phyloP scores from a whole-genome alignment of 371 early-diverging fungal genomes.

The Umbelopsis sp. region DNA sequence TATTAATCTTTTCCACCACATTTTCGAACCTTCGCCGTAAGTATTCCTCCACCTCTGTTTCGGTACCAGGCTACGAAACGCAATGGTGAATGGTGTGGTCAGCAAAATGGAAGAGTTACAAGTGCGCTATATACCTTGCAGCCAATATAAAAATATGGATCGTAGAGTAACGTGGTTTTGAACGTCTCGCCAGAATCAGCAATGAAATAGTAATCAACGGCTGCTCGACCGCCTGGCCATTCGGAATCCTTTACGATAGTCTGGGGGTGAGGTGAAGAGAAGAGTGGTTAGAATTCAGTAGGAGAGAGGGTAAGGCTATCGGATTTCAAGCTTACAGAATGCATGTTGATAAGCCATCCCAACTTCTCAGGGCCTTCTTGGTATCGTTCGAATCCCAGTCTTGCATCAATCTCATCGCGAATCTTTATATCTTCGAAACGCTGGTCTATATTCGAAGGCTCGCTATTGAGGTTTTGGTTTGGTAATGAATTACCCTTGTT shows the following conservation, averaged over 20 bases:
- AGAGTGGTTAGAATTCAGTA: not conserved
- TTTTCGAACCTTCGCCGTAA: conserved; percentile 76
- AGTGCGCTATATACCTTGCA: conserved; percentile 69
- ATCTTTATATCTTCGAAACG: conserved; percentile 42
- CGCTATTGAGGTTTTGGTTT: conserved; percentile 23
- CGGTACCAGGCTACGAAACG: conserved; percentile 61
- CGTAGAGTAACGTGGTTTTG: conserved; percentile 82
- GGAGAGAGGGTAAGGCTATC: not conserved
- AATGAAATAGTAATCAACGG: conserved; percentile 91
- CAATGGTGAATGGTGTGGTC: conserved; percentile 1
- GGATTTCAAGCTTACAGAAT: conserved; percentile 60
- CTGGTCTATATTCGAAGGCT: conserved; percentile 45
- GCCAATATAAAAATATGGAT: conserved; percentile 90
- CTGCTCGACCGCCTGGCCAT: conserved; percentile 74
- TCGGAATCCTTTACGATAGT: conserved; percentile 64
- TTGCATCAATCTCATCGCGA: conserved; percentile 71
- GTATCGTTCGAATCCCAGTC: conserved; percentile 81
- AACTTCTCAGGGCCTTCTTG: conserved; percentile 79
- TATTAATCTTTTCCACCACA: conserved; percentile 62
- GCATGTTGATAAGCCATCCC: conserved; percentile 97
- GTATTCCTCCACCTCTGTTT: conserved; percentile 88
- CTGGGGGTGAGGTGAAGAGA: conserved; percentile 29
- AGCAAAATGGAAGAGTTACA: conserved; percentile 38
- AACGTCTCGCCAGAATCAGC: conserved; percentile 89
- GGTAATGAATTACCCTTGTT: conserved; percentile 29